Percentiles rank a stretch among this genome's conserved stretches.
phyloP scores from a whole-genome alignment of 768 basidiomycete genomes.

The Plicaturopsis crispa region DNA sequence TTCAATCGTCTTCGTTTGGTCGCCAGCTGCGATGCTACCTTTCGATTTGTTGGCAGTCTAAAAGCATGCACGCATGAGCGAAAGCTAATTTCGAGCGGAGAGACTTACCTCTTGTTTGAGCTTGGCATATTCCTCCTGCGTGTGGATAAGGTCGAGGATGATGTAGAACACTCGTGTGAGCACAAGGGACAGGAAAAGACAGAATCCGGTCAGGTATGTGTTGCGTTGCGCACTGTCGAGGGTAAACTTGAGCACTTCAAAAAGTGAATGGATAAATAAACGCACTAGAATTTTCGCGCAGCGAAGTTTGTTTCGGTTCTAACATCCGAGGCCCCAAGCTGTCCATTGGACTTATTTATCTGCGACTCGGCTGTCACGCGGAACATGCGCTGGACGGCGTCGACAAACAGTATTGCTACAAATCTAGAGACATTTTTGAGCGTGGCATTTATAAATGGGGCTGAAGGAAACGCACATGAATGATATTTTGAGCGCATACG shows the following conservation, averaged over 20 bases:
- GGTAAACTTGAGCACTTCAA: neutral
- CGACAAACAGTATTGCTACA: slow-evolving; percentile 79
- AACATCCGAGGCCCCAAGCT: slow-evolving; percentile 43
- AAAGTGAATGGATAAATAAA: slow-evolving; percentile 8
- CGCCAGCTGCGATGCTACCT: slow-evolving; percentile 13
- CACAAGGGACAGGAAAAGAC: slow-evolving; percentile 92
- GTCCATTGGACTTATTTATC: slow-evolving; percentile 47
- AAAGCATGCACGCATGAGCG: slow-evolving; percentile 1
- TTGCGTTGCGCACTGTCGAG: slow-evolving; percentile 73
- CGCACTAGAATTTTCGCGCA: slow-evolving; percentile 90
- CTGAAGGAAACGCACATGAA: slow-evolving; percentile 67
- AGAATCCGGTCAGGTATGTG: slow-evolving; percentile 88
- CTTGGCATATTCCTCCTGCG: slow-evolving; percentile 82
- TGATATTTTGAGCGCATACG: slow-evolving; percentile 88
- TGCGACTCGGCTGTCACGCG: slow-evolving; percentile 69
- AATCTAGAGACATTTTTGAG: slow-evolving; percentile 39
- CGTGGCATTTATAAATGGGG: neutral
- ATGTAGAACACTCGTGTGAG: slow-evolving; percentile 91
- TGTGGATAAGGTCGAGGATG: slow-evolving; percentile 83
- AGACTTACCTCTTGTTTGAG: slow-evolving; percentile 53
- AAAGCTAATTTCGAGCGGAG: slow-evolving; percentile 4
- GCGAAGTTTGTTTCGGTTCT: slow-evolving; percentile 84
- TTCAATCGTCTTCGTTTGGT: slow-evolving; percentile 30
- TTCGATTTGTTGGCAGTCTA: slow-evolving; percentile 28
- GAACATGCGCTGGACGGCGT: slow-evolving; percentile 92